Evolutionary conservation across 495 filamentous ascomycete species (phyloP).

Genomic region (Neurospora africana): DNA sequence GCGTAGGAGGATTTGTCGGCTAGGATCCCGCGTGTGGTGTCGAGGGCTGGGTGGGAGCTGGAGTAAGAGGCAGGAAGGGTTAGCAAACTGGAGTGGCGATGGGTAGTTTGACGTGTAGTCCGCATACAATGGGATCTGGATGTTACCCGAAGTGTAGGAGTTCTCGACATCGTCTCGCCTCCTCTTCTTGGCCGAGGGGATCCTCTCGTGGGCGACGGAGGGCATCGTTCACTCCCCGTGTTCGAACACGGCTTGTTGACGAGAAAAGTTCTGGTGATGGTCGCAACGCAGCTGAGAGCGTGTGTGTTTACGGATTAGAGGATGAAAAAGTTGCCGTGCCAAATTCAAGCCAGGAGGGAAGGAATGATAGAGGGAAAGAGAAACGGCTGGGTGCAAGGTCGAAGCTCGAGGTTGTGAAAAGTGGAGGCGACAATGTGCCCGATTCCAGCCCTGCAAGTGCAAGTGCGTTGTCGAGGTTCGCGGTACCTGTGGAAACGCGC

Average conservation of each 20-base stretch:
- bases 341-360: not conserved
- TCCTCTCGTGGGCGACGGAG: conserved; percentile 20
- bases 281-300: not conserved
- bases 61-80: conserved; percentile 3
- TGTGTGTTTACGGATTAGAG: too few species aligned
- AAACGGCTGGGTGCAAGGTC: not conserved
- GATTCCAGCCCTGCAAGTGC: not conserved
- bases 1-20: conserved; percentile 5
- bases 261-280: not conserved
- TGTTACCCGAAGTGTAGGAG: conserved; percentile 1
- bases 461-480: not conserved
- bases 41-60: conserved; percentile 8
- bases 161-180: conserved; percentile 26
- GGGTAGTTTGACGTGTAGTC: not conserved
- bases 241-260: not conserved
- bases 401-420: not conserved
- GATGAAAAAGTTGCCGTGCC: too few species aligned
- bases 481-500: not conserved
- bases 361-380: not conserved
- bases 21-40: conserved; percentile 4
- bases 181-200: conserved; percentile 27
- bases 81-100: not conserved
- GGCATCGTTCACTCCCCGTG: conserved; percentile 14
- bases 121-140: conserved; percentile 25
- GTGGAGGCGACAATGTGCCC: not conserved